Evolutionary conservation across 192 early-diverging fungal genomes (phyloP).

Genomic region (Spizellomyces punctatus): DNA sequence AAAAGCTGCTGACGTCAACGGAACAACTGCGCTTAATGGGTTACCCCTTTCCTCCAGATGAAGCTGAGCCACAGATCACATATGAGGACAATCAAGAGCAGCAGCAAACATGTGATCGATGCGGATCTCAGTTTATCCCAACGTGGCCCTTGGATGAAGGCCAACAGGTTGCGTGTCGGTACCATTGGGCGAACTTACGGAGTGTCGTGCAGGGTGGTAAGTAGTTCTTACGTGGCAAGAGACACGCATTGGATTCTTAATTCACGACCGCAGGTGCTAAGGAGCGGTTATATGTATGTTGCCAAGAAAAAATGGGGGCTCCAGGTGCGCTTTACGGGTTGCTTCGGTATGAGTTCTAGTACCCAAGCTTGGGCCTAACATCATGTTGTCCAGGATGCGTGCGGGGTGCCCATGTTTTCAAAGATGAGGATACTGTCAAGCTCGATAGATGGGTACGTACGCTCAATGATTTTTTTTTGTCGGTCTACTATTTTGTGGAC

Average conservation of each 20-base stretch:
- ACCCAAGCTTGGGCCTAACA: too few species aligned
- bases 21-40: too few species aligned
- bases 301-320: constrained; percentile 33
- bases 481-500: too few species aligned
- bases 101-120: constrained; percentile 49
- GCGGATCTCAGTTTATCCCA: constrained; percentile 47
- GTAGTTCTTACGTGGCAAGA: neutral
- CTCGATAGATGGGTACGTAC: constrained; percentile 47
- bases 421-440: constrained; percentile 46
- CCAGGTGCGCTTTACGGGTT: neutral
- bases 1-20: neutral
- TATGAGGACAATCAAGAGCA: constrained; percentile 11
- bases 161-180: constrained; percentile 47
- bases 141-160: constrained; percentile 37
- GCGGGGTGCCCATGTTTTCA: constrained; percentile 69
- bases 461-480: too few species aligned
- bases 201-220: constrained; percentile 30
- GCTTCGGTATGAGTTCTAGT: neutral
- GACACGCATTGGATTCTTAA: neutral
- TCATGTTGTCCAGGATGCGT: constrained; percentile 46
- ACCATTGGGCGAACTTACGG: constrained; percentile 46
- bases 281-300: constrained; percentile 50
- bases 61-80: neutral
- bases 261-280: constrained; percentile 35
- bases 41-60: neutral